Evolutionary conservation across 768 basidiomycete species (phyloP).

Genomic region (Auriscalpium microsporum): DNA sequence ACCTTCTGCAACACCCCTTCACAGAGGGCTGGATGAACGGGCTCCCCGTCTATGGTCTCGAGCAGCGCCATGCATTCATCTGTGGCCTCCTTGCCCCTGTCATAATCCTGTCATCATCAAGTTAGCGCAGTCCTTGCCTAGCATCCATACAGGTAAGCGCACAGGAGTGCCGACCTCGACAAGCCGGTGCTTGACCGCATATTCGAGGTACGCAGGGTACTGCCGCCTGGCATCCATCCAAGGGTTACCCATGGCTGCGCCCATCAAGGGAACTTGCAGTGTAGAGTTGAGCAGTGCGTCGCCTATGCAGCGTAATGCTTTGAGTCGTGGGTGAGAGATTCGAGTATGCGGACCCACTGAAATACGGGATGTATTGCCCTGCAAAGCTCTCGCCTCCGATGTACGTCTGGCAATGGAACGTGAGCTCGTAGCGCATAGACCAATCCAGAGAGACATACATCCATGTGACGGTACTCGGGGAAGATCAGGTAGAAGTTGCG

Average conservation of each 20-base stretch:
- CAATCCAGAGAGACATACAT: slow-evolving; percentile 46
- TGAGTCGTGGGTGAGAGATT: too few relatives aligned
- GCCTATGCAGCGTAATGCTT: slow-evolving; percentile 34
- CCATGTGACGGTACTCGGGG: slow-evolving; percentile 74
- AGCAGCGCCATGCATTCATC: slow-evolving; percentile 49
- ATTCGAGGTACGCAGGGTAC: slow-evolving; percentile 87
- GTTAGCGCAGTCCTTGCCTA: neutral
- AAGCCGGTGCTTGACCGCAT: slow-evolving; percentile 69
- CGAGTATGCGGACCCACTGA: slow-evolving; percentile 42
- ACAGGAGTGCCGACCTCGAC: slow-evolving; percentile 68
- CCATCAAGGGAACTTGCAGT: slow-evolving; percentile 57
- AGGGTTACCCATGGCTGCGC: slow-evolving; percentile 91
- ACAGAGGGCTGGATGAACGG: slow-evolving; percentile 50
- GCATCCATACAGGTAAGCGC: slow-evolving; percentile 11
- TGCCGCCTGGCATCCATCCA: slow-evolving; percentile 91
- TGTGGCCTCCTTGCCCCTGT: slow-evolving; percentile 43
- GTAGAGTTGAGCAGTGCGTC: slow-evolving; percentile 62
- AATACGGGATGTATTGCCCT: slow-evolving; percentile 96
- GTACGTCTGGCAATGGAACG: slow-evolving; percentile 61
- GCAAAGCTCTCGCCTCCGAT: slow-evolving; percentile 94
- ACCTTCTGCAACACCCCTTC: slow-evolving; percentile 44
- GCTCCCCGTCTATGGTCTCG: slow-evolving; percentile 42
- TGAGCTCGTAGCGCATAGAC: neutral
- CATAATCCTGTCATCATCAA: slow-evolving; percentile 42
- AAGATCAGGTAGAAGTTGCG: slow-evolving; percentile 85